Conservation (phyloP, 345 rosid genomes). For the Eutrema yunnanense region DNA sequence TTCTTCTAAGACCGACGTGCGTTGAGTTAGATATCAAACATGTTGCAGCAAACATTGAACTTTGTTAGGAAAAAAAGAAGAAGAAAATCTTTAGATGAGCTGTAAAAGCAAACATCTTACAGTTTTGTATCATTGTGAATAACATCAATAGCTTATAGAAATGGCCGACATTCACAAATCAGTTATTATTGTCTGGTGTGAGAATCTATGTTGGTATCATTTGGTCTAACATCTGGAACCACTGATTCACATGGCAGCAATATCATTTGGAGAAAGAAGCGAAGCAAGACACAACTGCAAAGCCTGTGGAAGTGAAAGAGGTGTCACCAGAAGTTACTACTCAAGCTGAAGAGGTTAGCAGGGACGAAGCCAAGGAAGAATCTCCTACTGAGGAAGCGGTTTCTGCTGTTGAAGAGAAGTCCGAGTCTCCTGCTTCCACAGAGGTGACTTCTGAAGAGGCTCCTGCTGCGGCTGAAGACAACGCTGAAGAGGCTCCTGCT, state of each 20-base stretch:
- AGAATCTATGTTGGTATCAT: not conserved
- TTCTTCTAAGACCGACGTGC: not conserved
- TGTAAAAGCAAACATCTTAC: not conserved
- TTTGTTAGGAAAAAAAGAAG: not conserved
- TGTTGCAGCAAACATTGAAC: not conserved
- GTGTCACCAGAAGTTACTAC: slow-evolving; percentile 37
- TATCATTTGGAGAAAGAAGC: slow-evolving; percentile 66
- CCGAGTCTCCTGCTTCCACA: slow-evolving; percentile 26
- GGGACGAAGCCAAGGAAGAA: slow-evolving; percentile 42
- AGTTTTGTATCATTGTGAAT: not conserved
- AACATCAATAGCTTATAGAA: not conserved
- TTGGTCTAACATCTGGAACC: not conserved
- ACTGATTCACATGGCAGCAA: slow-evolving; percentile 41
- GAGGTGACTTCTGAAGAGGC: slow-evolving; percentile 40
- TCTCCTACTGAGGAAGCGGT: slow-evolving; percentile 31
- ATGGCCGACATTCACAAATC: not conserved
- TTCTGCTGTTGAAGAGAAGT: slow-evolving; percentile 26
- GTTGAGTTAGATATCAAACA: not conserved
- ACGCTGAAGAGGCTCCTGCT: slow-evolving; percentile 29
- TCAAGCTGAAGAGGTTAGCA: slow-evolving; percentile 38
- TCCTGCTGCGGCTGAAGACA: slow-evolving; percentile 29
- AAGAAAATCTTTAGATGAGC: not conserved
- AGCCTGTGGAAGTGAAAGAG: slow-evolving; percentile 51
- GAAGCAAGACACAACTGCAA: slow-evolving; percentile 37
- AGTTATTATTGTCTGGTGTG: not conserved